Conservation (phyloP, 1,139 yeast genomes). For the Zygoascus hellenicus region DNA sequence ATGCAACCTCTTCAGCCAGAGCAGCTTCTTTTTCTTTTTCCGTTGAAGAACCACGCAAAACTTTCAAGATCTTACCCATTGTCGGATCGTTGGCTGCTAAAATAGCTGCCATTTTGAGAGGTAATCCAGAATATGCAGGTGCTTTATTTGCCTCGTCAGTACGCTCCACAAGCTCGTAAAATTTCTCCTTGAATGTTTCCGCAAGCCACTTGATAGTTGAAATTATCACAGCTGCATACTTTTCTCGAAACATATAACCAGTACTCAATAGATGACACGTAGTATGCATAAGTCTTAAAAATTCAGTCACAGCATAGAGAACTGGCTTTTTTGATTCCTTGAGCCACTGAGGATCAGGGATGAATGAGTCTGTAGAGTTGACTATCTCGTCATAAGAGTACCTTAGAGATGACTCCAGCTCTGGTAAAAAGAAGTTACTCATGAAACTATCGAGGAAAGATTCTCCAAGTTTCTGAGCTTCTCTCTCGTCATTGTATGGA, state of each 20-base stretch:
- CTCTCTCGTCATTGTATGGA: slow-evolving; percentile 23
- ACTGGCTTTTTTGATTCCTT: slow-evolving; percentile 33
- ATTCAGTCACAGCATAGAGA: slow-evolving; percentile 25
- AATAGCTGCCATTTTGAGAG: slow-evolving; percentile 15
- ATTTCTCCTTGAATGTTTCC: slow-evolving; percentile 17
- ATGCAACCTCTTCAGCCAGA: slow-evolving; percentile 16
- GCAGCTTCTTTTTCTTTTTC: slow-evolving; percentile 15
- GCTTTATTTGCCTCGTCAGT: slow-evolving; percentile 16
- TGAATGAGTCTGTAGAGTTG: slow-evolving; percentile 22
- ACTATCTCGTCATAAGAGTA: slow-evolving; percentile 34
- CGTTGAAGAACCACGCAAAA: slow-evolving; percentile 10
- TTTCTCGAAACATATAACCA: slow-evolving; percentile 32
- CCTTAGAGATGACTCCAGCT: slow-evolving; percentile 53
- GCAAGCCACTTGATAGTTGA: slow-evolving; percentile 24
- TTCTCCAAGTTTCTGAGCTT: slow-evolving; percentile 25
- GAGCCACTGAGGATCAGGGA: slow-evolving; percentile 28
- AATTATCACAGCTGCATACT: slow-evolving; percentile 32
- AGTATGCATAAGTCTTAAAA: slow-evolving; percentile 27
- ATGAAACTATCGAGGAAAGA: slow-evolving; percentile 60
- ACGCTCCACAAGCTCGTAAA: slow-evolving; percentile 17
- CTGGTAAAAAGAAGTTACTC: slow-evolving; percentile 57
- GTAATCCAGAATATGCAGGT: not conserved
- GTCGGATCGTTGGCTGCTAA: slow-evolving; percentile 14
- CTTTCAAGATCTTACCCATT: slow-evolving; percentile 10
- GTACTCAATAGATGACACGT: slow-evolving; percentile 33